A percentile compares a stretch with the other conserved stretches of the same genome.
phyloP scores from a whole-genome alignment of 148 eudicot species.

The Diospyros kaki region DNA sequence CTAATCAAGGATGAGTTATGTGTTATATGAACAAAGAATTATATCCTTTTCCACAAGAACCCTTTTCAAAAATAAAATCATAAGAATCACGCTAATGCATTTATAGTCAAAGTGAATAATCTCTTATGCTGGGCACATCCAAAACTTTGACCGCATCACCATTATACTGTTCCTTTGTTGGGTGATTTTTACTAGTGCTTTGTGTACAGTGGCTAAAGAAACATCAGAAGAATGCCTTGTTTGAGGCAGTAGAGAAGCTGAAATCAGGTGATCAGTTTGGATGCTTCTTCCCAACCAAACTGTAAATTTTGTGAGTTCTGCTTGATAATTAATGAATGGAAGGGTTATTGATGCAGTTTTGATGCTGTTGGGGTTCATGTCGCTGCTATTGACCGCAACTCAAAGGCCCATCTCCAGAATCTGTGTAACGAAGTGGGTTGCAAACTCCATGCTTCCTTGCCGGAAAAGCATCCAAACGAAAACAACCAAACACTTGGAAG shows the following conservation, averaged over 20 bases:
- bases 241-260: constrained; percentile 33
- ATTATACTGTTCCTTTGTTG: too few relatives aligned
- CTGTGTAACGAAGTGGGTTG: constrained; percentile 29
- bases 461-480: neutral
- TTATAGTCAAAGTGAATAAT: too few relatives aligned
- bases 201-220: constrained; percentile 34
- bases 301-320: neutral
- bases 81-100: too few relatives aligned
- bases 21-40: too few relatives aligned
- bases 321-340: neutral
- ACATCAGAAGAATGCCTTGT: constrained; percentile 25
- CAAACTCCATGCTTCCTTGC: constrained; percentile 40
- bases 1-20: too few relatives aligned
- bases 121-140: too few relatives aligned
- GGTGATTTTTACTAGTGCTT: neutral
- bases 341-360: constrained; percentile 24
- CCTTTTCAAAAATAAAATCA: too few relatives aligned
- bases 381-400: constrained; percentile 29
- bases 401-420: constrained; percentile 36
- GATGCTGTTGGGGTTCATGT: constrained; percentile 44
- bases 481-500: constrained; percentile 10
- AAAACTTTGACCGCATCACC: too few relatives aligned
- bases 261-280: constrained; percentile 24
- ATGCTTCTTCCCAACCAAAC: too few relatives aligned
- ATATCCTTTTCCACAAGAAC: too few relatives aligned